Percentiles rank a stretch among this genome's conserved stretches.
Conservation (phyloP, 495 filamentous ascomycete species). For the Talaromyces ruber region DNA sequence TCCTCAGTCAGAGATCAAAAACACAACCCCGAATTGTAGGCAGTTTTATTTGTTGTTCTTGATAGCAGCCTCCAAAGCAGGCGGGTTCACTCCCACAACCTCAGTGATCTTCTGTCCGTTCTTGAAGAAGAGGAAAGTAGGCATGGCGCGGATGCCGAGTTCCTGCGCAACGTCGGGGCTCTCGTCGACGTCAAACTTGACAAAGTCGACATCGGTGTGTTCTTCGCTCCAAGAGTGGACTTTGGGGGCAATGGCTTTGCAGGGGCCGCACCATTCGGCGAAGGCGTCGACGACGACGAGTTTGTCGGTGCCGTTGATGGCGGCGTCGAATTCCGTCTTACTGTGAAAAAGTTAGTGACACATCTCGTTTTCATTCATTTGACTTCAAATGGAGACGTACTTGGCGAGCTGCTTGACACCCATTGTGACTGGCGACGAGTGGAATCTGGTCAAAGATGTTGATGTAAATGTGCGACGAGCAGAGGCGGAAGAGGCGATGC, state of each 20-base stretch:
- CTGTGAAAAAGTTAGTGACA: constrained; percentile 33
- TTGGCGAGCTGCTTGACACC: constrained; percentile 43
- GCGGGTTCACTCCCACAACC: constrained; percentile 75
- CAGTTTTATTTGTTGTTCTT: constrained; percentile 8
- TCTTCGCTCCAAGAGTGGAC: constrained; percentile 55
- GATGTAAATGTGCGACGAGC: constrained; percentile 21
- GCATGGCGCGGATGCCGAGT: constrained; percentile 87
- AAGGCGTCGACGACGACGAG: constrained; percentile 79
- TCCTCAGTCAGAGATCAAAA: background rate
- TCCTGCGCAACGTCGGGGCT: constrained; percentile 67
- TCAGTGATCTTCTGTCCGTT: constrained; percentile 53
- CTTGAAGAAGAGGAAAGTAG: constrained; percentile 85
- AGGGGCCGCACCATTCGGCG: constrained; percentile 91
- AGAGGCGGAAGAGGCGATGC: constrained; percentile 16
- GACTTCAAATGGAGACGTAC: constrained; percentile 21
- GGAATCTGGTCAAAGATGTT: constrained; percentile 30
- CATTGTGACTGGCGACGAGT: constrained; percentile 43
- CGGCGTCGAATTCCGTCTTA: constrained; percentile 50
- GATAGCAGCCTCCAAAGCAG: constrained; percentile 49
- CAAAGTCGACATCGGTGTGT: constrained; percentile 57
- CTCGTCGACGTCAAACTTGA: constrained; percentile 90
- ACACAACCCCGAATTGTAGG: background rate
- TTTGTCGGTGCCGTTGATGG: constrained; percentile 26
- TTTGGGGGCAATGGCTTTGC: constrained; percentile 77
- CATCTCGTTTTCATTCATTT: background rate